Evolutionary conservation across 345 rosid genomes (phyloP), one percentile per base, ranked within the genome.

Genomic region (Citrus inodora): DNA sequence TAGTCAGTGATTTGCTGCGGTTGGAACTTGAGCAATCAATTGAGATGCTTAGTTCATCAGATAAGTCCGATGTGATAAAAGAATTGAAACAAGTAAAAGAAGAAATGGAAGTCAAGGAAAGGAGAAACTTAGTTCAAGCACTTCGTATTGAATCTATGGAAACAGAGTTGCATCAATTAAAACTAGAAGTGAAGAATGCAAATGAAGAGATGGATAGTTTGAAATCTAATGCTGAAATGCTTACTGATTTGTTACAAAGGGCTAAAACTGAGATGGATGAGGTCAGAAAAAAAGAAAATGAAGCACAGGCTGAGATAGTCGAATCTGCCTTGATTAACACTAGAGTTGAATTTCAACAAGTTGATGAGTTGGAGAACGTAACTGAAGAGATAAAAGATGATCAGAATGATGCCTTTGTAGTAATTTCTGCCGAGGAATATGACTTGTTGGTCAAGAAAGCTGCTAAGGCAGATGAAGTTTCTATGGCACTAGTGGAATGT

Each of bases 281-380:
- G 56, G 28, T 75, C n/a, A 73, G 65, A 76, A 81, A 65, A 48
- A 81, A 71, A 72, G 91, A 88, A 69, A 82, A 30, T 19, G 86
- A 80, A 56, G 87, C 84, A 21, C 81, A 82, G 70, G 76, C 75
- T 9, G 83, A 90, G 76, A 63, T 84, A 60, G 83, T 85, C 22
- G 70, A 37, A 33, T 56, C 65, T 9, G 33, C 17, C 21, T 51
- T 48, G 4, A 55, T 67, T 40, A 51, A 58, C 24, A 61, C 79
- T 9, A 77, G 48, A 48, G 40, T 14, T 30, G 62, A 62, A 61
- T 24, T 27, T 19, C 48, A 25, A 9, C 70, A n/a, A 42, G 25
- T 58, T 7, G 56, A 64, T 22, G 74, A 42, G 21, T 9, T 24
- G 25, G 25, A 27, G 27, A 75, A 22, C 13, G 76, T 71, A 35